phyloP scores from a whole-genome alignment of 345 rosid species.

The Boechera stricta region DNA sequence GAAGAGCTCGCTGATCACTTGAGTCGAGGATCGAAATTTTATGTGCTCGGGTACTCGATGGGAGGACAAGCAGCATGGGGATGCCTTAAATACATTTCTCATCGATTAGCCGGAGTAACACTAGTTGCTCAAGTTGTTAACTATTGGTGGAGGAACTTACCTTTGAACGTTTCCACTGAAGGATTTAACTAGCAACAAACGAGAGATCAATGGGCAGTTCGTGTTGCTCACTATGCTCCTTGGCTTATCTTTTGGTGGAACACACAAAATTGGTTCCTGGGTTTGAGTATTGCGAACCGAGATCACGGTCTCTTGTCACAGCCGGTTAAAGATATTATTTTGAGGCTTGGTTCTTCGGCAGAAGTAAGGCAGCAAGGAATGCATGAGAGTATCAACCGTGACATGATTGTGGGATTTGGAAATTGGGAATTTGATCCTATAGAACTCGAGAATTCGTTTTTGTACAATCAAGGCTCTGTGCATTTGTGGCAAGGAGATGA shows the following conservation, averaged over 20 bases:
- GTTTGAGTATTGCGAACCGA: conserved; percentile 42
- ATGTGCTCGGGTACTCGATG: conserved; percentile 57
- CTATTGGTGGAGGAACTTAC: conserved; percentile 62
- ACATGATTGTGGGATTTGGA: conserved; percentile 57
- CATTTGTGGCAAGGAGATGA: conserved; percentile 83
- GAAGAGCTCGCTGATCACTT: conserved; percentile 68
- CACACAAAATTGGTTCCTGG: conserved; percentile 57
- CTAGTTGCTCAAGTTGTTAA: conserved; percentile 58
- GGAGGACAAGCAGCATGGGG: conserved; percentile 58
- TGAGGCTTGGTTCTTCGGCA: conserved; percentile 32
- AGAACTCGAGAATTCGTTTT: conserved; percentile 63
- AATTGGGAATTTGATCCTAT: conserved; percentile 79
- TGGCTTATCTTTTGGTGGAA: conserved; percentile 76
- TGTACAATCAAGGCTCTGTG: conserved; percentile 54
- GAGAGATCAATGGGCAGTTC: conserved; percentile 58
- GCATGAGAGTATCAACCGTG: conserved; percentile 62
- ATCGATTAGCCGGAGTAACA: conserved; percentile 60
- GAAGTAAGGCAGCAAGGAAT: conserved; percentile 67
- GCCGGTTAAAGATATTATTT: conserved; percentile 47
- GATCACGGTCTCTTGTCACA: conserved; percentile 38
- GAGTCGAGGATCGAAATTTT: conserved; percentile 56
- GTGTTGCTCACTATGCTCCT: conserved; percentile 62
- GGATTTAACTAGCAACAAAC: conserved; percentile 43
- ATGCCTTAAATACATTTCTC: conserved; percentile 66
- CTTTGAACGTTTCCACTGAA: conserved; percentile 52